phyloP scores from a whole-genome alignment of 2,329 filamentous ascomycete species.

The Fusarium citri region DNA sequence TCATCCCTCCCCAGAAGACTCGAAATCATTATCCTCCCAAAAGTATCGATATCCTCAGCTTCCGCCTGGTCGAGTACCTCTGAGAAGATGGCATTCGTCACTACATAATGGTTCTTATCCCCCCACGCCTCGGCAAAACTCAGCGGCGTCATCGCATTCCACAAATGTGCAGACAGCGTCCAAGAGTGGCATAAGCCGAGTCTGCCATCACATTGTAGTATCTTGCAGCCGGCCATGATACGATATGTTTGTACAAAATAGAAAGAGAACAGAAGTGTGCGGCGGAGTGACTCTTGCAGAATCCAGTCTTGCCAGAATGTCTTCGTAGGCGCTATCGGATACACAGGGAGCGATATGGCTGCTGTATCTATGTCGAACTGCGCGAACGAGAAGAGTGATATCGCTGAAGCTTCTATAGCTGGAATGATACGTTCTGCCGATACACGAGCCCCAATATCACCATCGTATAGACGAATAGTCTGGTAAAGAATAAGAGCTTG shows the following conservation, averaged over 20 bases:
- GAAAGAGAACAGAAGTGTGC: slow-evolving; percentile 62
- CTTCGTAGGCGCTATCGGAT: slow-evolving; percentile 55
- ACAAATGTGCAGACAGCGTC: slow-evolving; percentile 55
- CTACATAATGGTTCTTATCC: slow-evolving; percentile 51
- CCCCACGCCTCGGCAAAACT: slow-evolving; percentile 55
- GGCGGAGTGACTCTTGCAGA: slow-evolving; percentile 64
- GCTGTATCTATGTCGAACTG: slow-evolving; percentile 46
- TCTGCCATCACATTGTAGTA: slow-evolving; percentile 46
- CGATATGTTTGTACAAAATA: slow-evolving; percentile 57
- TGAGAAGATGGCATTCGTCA: slow-evolving; percentile 47
- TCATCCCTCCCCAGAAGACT: slow-evolving; percentile 50
- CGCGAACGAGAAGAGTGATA: slow-evolving; percentile 50
- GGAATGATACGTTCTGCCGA: slow-evolving; percentile 52
- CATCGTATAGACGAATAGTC: slow-evolving; percentile 63
- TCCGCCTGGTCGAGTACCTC: slow-evolving; percentile 50
- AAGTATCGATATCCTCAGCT: slow-evolving; percentile 58
- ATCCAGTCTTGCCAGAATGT: slow-evolving; percentile 64
- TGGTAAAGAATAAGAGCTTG: slow-evolving; percentile 64
- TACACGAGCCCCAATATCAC: slow-evolving; percentile 57
- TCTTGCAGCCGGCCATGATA: slow-evolving; percentile 47
- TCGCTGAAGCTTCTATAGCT: slow-evolving; percentile 50
- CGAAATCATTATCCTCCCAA: slow-evolving; percentile 54
- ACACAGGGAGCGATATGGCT: slow-evolving; percentile 43
- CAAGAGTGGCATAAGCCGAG: slow-evolving; percentile 51
- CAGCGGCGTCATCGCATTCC: slow-evolving; percentile 51